Base-by-base conservation (phyloP, 2,329 filamentous ascomycete genomes). In the Arachnomyces sp. region DNA sequence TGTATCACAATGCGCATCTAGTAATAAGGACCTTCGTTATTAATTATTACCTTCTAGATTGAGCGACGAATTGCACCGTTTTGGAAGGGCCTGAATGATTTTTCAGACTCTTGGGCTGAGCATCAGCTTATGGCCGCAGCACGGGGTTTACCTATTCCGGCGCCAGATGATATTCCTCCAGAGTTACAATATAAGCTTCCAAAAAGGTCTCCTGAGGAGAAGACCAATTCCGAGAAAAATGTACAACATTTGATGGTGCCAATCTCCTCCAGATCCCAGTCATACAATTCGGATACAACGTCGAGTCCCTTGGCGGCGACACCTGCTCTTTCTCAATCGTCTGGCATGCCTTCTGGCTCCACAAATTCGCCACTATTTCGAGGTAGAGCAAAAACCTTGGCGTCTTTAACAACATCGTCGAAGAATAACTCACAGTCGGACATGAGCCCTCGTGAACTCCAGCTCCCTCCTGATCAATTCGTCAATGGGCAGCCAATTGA, bases 401-500 rank as follows among this genome's bases (percentile, higher is more conserved):
- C 88, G 2, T 86, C 86, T 3, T 75, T 89, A 2, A 77, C 90
- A 2, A 86, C 80, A 3, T 74, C 77, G n/a, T 86, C 84, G 1
- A 82, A 82, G 38, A 87, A 85, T 55, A 75, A 73, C 36, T 83
- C 84, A 0, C 77, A 80, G 31, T 72, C 77, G 4, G 88, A 95
- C 41, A 71, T 89, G 49, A 66, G 72, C 0, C 85, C 85, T 1
- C 82, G 84, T 48, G 90, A 95, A 64, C 68, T 89, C n/a, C 72
- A 80, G 43, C 69, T 95, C 2, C 83, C 88, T 0, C 74, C 80
- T 45, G 88, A 95, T 51, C 85, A 86, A 0, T 90, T 84, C 53
- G 85, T 96, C 33, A 95, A 96, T 52, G 90, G 92, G n/a, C 87
- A 95, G 52, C 84, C 85, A 1, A 73, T 96, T 34, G 92, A 96